Conservation (phyloP, 306 rosid genomes). For the Trifolium subterraneum region DNA sequence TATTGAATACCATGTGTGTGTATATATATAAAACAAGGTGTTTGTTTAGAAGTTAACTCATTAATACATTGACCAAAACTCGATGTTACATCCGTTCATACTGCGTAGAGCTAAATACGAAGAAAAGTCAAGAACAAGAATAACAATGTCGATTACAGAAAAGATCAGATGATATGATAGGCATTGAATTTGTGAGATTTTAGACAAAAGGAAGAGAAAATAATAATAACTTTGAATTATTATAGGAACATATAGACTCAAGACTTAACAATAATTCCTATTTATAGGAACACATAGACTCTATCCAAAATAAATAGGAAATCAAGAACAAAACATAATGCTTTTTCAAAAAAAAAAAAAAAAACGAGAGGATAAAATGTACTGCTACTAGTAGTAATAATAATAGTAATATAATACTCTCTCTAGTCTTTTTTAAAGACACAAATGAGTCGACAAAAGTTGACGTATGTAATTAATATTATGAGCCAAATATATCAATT, state of each 20-base stretch:
- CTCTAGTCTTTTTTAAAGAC: too few relatives aligned
- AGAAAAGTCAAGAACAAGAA: neutral
- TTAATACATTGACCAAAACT: constrained; percentile 24
- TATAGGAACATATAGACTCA: neutral
- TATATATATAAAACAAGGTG: neutral
- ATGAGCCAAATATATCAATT: too few relatives aligned
- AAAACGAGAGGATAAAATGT: too few relatives aligned
- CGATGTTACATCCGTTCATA: neutral
- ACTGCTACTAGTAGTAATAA: too few relatives aligned
- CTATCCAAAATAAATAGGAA: neutral
- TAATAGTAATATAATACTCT: too few relatives aligned
- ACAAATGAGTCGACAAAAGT: too few relatives aligned
- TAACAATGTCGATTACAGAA: neutral
- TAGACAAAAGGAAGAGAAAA: neutral
- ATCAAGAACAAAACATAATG: neutral
- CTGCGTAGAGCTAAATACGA: neutral
- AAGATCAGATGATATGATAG: constrained; percentile 6
- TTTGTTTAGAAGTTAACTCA: constrained; percentile 26
- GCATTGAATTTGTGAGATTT: neutral
- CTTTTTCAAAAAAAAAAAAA: too few relatives aligned
- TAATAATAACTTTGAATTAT: neutral
- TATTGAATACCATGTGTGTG: constrained; percentile 14
- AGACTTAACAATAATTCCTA: too few relatives aligned
- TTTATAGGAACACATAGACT: neutral
- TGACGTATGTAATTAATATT: too few relatives aligned